These are phyloP conservation scores for Endothia cerciana DNA, from an alignment of 2,329 filamentous ascomycete species.

Conservation along the genomic window DNA sequence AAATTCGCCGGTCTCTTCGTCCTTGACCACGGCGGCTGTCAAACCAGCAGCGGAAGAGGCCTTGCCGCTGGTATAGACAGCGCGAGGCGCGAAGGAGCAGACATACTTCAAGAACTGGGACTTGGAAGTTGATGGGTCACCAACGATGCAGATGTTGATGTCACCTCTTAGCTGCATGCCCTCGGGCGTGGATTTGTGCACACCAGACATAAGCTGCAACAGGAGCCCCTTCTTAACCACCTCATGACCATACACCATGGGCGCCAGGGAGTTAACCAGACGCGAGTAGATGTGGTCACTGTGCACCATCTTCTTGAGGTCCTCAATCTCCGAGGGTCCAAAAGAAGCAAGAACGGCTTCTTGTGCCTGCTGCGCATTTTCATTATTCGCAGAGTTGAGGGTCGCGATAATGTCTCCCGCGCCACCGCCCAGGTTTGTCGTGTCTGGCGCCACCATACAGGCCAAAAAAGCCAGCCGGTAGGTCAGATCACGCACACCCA, in stretches of 20 bases:
- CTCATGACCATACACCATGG: constrained; percentile 96
- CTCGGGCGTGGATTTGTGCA: constrained; percentile 88
- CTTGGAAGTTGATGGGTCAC: constrained; percentile 95
- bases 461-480: constrained; percentile 96
- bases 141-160: constrained; percentile 98
- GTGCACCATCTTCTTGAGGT: constrained; percentile 91
- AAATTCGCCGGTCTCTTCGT: constrained; percentile 97
- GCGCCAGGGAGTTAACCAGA: constrained; percentile 89
- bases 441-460: constrained; percentile 93
- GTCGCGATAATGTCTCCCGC: constrained; percentile 84
- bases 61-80: constrained; percentile 97
- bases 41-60: constrained; percentile 96
- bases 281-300: constrained; percentile 93
- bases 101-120: constrained; percentile 99
- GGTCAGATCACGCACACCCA: constrained; percentile 93
- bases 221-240: constrained; percentile 97
- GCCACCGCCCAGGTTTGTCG: constrained; percentile 77
- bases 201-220: constrained; percentile 93
- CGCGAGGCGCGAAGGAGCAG: constrained; percentile 92
- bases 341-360: constrained; percentile 85
- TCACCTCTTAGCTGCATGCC: constrained; percentile 96
- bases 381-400: constrained; percentile 72
- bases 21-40: constrained; percentile 94
- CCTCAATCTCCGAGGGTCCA: constrained; percentile 84
- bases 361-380: constrained; percentile 83